These are phyloP conservation scores for Groenewaldozyma auringiensis DNA, from an alignment of 1,139 yeast genomes.

Conservation along the genomic window DNA sequence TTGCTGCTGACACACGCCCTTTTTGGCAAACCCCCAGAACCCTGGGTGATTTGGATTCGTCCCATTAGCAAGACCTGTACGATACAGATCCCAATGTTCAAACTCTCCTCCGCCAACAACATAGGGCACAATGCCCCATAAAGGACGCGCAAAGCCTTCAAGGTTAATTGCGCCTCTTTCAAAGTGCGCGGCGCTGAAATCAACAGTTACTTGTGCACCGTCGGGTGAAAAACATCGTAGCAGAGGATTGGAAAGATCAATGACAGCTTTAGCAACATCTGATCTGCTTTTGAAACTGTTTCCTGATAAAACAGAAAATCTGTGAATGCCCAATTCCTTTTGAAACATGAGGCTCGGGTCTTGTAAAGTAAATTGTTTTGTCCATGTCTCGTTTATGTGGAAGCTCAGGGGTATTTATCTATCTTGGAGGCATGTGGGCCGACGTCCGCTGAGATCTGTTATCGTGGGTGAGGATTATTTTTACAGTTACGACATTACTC, in stretches of 20 bases:
- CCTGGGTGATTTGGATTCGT: conserved; percentile 26
- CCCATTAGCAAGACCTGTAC: conserved; percentile 26
- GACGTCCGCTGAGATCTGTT: no score
- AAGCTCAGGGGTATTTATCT: no score
- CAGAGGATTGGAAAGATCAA: conserved; percentile 16
- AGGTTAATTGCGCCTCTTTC: conserved; percentile 22
- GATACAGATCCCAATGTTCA: conserved; percentile 18
- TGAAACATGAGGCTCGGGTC: no score
- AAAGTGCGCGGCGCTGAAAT: conserved; percentile 22
- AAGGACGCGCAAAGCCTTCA: conserved; percentile 29
- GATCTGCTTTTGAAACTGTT: conserved; percentile 15
- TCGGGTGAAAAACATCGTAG: conserved; percentile 16
- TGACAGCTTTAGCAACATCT: conserved; percentile 17
- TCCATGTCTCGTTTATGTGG: no score
- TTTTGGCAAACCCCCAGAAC: conserved; percentile 25
- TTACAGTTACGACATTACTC: no score
- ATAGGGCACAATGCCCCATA: conserved; percentile 30
- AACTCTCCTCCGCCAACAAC: conserved; percentile 27
- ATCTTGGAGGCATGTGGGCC: no score
- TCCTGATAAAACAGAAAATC: neutral
- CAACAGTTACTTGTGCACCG: conserved; percentile 17
- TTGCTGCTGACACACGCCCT: conserved; percentile 18
- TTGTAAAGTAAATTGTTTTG: no score
- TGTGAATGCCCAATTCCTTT: neutral
- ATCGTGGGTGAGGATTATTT: no score